Evolutionary conservation across 2,329 filamentous ascomycete species (phyloP).

Genomic region (Diaporthe sp.): DNA sequence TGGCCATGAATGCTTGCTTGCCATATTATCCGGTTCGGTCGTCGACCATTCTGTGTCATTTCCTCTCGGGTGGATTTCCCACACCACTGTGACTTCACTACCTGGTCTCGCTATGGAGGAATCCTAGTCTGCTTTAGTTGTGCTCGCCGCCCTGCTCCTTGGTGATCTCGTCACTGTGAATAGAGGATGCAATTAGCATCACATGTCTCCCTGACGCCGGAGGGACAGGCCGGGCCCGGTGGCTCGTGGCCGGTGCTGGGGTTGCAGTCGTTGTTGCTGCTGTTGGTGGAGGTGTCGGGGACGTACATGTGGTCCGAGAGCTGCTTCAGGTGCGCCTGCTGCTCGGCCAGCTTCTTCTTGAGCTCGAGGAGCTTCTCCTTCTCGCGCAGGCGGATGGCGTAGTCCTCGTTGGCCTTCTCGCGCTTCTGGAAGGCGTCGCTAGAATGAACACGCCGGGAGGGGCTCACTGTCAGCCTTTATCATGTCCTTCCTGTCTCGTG

Average conservation of each 20-base stretch:
- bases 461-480: constrained; percentile 4
- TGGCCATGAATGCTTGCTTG: neutral
- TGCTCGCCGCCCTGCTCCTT: constrained; percentile 78
- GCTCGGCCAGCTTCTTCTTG: constrained; percentile 79
- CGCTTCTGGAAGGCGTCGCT: constrained; percentile 95
- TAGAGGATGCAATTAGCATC: constrained; percentile 38
- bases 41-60: constrained; percentile 2
- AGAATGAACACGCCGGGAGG: neutral
- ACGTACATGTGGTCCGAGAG: constrained; percentile 89
- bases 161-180: constrained; percentile 80
- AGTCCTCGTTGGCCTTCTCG: constrained; percentile 88
- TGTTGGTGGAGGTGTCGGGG: neutral
- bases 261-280: neutral
- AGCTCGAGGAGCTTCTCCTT: constrained; percentile 88
- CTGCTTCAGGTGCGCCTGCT: constrained; percentile 86
- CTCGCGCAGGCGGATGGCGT: constrained; percentile 89
- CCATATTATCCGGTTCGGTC: constrained; percentile 2
- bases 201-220: constrained; percentile 35
- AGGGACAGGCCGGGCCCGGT: constrained; percentile 17
- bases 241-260: neutral
- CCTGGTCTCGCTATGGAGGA: constrained; percentile 10
- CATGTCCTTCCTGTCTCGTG: neutral
- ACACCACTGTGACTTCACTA: neutral
- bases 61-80: neutral
- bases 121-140: constrained; percentile 59